Evolutionary conservation across 148 eudicot genomes (phyloP).

Genomic region (Nyssa sinensis): DNA sequence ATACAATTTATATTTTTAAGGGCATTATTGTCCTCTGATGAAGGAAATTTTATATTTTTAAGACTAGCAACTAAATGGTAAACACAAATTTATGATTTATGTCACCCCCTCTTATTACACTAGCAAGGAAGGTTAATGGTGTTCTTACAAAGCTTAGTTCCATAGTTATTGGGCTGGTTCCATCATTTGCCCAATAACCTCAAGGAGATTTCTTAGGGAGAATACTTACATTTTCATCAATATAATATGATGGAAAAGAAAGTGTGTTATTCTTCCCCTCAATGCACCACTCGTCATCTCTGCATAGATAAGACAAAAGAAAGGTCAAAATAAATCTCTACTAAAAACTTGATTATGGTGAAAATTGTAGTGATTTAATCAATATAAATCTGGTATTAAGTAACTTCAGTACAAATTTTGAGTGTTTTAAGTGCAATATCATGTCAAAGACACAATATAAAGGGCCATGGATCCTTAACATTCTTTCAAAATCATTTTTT

Average conservation of each 20-base stretch:
- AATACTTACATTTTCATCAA: slow-evolving; percentile 93
- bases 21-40: background rate
- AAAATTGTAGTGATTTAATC: background rate
- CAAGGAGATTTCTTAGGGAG: background rate
- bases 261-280: slow-evolving; percentile 75
- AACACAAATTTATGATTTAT: background rate
- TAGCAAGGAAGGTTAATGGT: background rate
- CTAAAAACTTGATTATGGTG: background rate
- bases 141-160: background rate
- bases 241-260: slow-evolving; percentile 93
- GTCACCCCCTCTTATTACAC: background rate
- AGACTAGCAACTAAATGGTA: no score
- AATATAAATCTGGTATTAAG: background rate
- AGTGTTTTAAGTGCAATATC: background rate
- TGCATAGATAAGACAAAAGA: slow-evolving; percentile 39
- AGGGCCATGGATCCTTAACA: background rate
- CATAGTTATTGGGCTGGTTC: background rate
- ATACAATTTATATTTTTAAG: background rate
- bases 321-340: slow-evolving; percentile 18
- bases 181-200: slow-evolving; percentile 5
- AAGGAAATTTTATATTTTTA: background rate
- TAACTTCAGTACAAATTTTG: no score
- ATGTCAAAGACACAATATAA: background rate
- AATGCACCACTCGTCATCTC: slow-evolving; percentile 85
- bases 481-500: background rate